These are phyloP conservation scores for Flaveria floridana DNA, from an alignment of 140 eudicot genomes.

Conservation along the genomic window DNA sequence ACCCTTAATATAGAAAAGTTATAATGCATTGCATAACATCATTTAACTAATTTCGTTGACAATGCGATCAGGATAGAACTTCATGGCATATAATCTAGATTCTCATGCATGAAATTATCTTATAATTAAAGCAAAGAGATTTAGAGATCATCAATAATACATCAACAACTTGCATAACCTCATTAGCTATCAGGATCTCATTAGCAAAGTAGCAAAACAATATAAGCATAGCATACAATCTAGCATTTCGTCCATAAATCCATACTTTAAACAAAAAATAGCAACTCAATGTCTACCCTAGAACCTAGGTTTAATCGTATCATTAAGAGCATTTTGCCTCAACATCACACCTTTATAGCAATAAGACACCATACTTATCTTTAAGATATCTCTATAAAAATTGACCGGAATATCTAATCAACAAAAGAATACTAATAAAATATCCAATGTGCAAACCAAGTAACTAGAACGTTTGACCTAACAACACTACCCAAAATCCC, in stretches of 20 bases:
- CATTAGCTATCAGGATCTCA: not conserved
- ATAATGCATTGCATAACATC: constrained; percentile 15
- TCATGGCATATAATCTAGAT: constrained; percentile 15
- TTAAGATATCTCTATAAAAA: not conserved
- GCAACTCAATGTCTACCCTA: not conserved
- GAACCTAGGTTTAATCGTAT: not conserved
- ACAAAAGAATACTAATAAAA: not conserved
- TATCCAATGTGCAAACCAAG: not conserved
- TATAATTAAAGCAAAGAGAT: not conserved
- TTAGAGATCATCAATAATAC: not conserved
- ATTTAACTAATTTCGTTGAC: not conserved
- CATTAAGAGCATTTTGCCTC: constrained; percentile 3
- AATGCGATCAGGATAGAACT: not conserved
- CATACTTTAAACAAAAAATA: not conserved
- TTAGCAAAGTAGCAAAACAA: not conserved
- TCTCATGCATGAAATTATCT: not conserved
- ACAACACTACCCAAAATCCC: constrained; percentile 11
- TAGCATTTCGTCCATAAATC: constrained; percentile 9
- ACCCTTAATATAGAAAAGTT: not conserved
- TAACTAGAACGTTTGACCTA: not conserved
- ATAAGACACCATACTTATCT: not conserved
- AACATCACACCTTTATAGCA: not conserved
- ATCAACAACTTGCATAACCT: constrained; percentile 13
- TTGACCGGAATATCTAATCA: not conserved
- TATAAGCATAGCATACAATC: constrained; percentile 4